A percentile compares a stretch with the other conserved stretches of the same genome.
phyloP scores from a whole-genome alignment of 192 early-diverging fungal genomes.

The Umbelopsis isabellina region DNA sequence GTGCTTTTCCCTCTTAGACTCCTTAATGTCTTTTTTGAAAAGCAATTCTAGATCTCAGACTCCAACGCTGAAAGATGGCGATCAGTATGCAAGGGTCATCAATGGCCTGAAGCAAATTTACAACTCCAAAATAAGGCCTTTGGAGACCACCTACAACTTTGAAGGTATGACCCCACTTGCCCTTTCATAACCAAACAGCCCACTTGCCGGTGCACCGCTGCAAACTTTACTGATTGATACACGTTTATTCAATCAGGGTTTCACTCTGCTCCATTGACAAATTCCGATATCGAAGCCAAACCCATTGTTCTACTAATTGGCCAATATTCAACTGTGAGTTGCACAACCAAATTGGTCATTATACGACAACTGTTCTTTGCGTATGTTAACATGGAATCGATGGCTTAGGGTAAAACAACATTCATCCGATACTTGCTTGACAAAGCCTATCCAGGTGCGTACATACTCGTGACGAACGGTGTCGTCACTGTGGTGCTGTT shows the following conservation, averaged over 20 bases:
- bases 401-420: slow-evolving; percentile 75
- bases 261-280: slow-evolving; percentile 77
- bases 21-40: slow-evolving; percentile 5
- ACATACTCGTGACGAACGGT: neutral
- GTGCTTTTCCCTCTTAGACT: neutral
- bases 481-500: neutral
- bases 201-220: neutral
- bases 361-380: neutral
- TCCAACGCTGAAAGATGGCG: slow-evolving; percentile 34
- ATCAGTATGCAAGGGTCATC: slow-evolving; percentile 62
- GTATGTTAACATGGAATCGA: neutral
- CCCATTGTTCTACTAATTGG: slow-evolving; percentile 87
- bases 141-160: slow-evolving; percentile 77
- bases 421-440: slow-evolving; percentile 80
- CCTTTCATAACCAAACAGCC: no score
- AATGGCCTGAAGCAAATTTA: slow-evolving; percentile 72
- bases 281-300: slow-evolving; percentile 83
- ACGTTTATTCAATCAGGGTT: slow-evolving; percentile 48
- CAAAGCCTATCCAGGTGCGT: slow-evolving; percentile 72
- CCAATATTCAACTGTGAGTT: slow-evolving; percentile 79
- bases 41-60: slow-evolving; percentile 16
- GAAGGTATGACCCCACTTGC: slow-evolving; percentile 40
- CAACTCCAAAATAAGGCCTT: slow-evolving; percentile 69
- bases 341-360: no score
- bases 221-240: neutral